Evolutionary conservation across 805 yeast species (phyloP), one percentile per base, ranked within the genome.

Genomic region (Lachancea lanzarotensis): DNA sequence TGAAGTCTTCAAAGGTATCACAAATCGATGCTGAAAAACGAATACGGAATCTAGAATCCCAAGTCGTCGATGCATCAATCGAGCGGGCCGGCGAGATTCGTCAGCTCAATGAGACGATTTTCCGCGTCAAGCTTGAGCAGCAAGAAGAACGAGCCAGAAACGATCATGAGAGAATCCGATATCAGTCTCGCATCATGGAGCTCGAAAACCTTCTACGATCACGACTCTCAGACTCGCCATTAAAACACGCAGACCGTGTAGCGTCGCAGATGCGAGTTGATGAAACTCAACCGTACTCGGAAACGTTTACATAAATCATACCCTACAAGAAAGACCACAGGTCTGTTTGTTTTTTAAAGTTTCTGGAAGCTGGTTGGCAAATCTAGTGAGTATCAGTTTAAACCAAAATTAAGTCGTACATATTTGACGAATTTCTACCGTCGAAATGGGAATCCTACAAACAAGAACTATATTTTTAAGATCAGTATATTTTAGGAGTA

Each of bases 81-180:
- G 48, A 32, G 25, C 54, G 52, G 29, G 68, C 63, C 38, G 54
- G 55, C 33, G 52, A 54, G 18, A 63, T 61, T n/a, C 60, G 63
- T 43, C 54, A 54, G 2, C 47, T 62, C 20, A 53, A 58, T 8
- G 62, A 60, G 34, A 54, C 51, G 30, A 46, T 60, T 2, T 52
- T 53, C 15, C 36, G 53, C 9, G 38, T 58, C 11, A 63, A 62
- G 35, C 39, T 52, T 19, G 57, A 53, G 45, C 34, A 57, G 9
- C 53, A 55, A 37, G 64, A 63, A 13, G 52, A 54, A 25, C 51
- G 55, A 30, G 49, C 52, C 7, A 16, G 46, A 8, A 46, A 56
- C 43, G 47, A 57, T 29, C 38, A 47, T 40, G 60, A 68, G 43
- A 44, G 53, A 3, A 38, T 47, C 12, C 53, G 43, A 10, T 60